Conservation (phyloP, 768 basidiomycete species). For the Hebeloma cylindrosporum region DNA sequence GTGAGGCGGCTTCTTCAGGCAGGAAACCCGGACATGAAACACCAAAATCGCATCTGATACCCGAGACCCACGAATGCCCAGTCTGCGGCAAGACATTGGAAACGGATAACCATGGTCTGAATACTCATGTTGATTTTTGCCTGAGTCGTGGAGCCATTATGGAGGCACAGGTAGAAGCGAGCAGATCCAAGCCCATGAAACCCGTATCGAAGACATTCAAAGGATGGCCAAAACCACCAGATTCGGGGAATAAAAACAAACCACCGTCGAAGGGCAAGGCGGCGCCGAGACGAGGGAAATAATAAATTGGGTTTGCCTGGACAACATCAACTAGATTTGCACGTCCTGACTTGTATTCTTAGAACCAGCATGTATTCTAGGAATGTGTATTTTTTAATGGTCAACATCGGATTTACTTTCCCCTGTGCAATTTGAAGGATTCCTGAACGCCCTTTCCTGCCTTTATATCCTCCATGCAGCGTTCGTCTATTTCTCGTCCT, state of each 20-base stretch:
- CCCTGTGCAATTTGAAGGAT: conserved; percentile 78
- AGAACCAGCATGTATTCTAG: conserved; percentile 9
- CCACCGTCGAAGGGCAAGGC: conserved; percentile 9
- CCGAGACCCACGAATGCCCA: conserved; percentile 59
- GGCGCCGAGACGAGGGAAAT: conserved; percentile 15
- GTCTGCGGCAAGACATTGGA: conserved; percentile 62
- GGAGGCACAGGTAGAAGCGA: conserved; percentile 58
- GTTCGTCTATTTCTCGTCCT: conserved; percentile 64
- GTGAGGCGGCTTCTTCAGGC: conserved; percentile 17
- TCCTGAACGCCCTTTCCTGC: conserved; percentile 72
- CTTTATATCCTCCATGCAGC: conserved; percentile 72
- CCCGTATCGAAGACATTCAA: conserved; percentile 14
- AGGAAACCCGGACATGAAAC: not conserved
- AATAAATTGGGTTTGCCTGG: not conserved
- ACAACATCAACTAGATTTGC: not conserved
- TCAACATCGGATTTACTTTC: conserved; percentile 32
- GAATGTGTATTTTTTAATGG: conserved; percentile 12
- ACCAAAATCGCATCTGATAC: not conserved
- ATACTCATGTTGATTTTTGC: conserved; percentile 89
- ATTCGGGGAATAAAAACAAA: conserved; percentile 16
- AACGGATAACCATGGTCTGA: conserved; percentile 75
- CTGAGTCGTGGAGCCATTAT: conserved; percentile 76
- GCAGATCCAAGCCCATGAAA: conserved; percentile 13
- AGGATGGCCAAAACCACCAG: conserved; percentile 20
- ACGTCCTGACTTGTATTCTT: not conserved